A percentile compares a stretch with the other conserved stretches of the same genome.
Evolutionary conservation across 1,284 basidiomycete genomes (phyloP).

Genomic region (Cryptococcus amylolentus): DNA sequence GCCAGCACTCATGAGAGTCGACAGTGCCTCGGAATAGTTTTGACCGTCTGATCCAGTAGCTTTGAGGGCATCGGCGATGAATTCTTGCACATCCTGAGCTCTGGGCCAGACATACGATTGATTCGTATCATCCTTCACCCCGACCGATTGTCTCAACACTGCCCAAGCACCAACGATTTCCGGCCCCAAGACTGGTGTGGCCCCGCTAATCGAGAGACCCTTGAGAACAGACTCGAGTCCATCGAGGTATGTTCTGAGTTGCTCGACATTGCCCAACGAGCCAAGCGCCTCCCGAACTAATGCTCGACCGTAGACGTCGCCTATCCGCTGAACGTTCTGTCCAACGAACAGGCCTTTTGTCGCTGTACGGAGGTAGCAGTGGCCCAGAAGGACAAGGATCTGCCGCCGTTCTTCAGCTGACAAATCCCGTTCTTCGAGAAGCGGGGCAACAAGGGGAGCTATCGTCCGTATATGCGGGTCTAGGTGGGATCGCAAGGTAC

Average conservation of each 20-base stretch:
- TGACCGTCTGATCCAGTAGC: neutral
- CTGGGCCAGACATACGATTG: slow-evolving; percentile 1
- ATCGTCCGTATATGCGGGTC: slow-evolving; percentile 7
- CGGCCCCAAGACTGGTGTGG: neutral
- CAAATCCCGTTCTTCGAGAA: neutral
- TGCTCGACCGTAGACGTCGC: slow-evolving; percentile 3
- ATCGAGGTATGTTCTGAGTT: neutral
- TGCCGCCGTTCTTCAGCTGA: slow-evolving; percentile 8
- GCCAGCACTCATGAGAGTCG: neutral
- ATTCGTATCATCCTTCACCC: neutral
- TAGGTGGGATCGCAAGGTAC: neutral
- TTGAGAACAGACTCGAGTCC: slow-evolving; percentile 1
- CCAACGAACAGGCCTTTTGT: neutral
- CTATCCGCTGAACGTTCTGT: neutral
- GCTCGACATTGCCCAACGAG: neutral
- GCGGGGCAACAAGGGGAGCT: neutral
- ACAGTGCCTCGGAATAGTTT: neutral
- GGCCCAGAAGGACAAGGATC: slow-evolving; percentile 5
- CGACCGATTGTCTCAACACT: neutral
- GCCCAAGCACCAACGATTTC: slow-evolving; percentile 6
- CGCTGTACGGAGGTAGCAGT: slow-evolving; percentile 5
- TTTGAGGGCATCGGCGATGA: neutral
- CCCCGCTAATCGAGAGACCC: neutral
- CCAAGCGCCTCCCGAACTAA: slow-evolving; percentile 1
- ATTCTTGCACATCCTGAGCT: neutral